These are phyloP conservation scores for Exutisphaerella laricina DNA, from an alignment of 2,329 filamentous ascomycete genomes.

Conservation along the genomic window DNA sequence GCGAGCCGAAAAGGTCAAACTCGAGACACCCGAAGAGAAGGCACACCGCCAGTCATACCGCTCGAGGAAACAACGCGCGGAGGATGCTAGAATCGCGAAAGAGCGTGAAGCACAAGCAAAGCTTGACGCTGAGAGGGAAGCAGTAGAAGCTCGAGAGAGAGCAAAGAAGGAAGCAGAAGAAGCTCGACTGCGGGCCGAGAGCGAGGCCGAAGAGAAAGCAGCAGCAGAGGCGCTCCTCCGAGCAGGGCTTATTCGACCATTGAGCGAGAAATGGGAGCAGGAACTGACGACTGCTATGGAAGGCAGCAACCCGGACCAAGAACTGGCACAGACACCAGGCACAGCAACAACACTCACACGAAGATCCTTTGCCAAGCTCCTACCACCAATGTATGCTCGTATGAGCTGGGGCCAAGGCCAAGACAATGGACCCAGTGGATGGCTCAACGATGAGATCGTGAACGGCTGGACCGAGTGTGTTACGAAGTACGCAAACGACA, in stretches of 20 bases:
- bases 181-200: slow-evolving; percentile 1
- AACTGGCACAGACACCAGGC: slow-evolving; percentile 1
- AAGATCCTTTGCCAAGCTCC: slow-evolving; percentile 57
- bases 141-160: slow-evolving; percentile 5
- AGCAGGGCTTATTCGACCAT: slow-evolving; percentile 21
- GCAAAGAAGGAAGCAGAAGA: slow-evolving; percentile 1
- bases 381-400: slow-evolving; percentile 36
- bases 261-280: slow-evolving; percentile 38
- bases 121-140: slow-evolving; percentile 2
- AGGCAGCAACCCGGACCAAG: slow-evolving; percentile 8
- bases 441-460: slow-evolving; percentile 74
- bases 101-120: slow-evolving; percentile 9
- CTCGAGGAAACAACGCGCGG: slow-evolving; percentile 10
- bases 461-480: slow-evolving; percentile 61
- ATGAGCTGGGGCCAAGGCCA: neutral
- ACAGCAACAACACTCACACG: neutral
- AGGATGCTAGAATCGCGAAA: neutral
- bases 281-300: slow-evolving; percentile 35
- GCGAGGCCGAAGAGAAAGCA: slow-evolving; percentile 5
- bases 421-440: slow-evolving; percentile 36
- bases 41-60: slow-evolving; percentile 8
- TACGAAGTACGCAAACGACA: slow-evolving; percentile 50
- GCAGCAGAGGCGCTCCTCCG: slow-evolving; percentile 11
- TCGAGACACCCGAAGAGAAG: slow-evolving; percentile 14
- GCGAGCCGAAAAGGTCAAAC: slow-evolving; percentile 10